Conservation (phyloP, 345 rosid species). For the Turnera subulata region DNA sequence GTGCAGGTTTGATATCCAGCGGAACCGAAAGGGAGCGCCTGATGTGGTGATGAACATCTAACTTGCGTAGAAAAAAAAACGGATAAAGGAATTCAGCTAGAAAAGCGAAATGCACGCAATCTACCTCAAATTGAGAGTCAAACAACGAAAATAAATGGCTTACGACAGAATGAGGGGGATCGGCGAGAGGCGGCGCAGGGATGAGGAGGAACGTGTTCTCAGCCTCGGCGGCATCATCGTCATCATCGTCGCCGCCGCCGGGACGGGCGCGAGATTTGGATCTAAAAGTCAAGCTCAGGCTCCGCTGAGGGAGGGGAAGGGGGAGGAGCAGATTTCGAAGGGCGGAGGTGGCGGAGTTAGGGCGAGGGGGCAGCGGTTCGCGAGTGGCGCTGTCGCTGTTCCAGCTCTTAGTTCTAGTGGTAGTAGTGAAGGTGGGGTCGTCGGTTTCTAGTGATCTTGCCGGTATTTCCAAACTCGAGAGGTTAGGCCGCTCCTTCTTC, state of each 20-base stretch:
- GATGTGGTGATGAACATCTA: conserved; percentile 33
- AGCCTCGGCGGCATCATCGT: conserved; percentile 23
- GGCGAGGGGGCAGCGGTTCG: conserved; percentile 39
- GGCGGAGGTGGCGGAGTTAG: conserved; percentile 43
- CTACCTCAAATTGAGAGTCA: not conserved
- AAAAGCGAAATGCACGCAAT: not conserved
- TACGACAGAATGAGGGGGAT: conserved; percentile 18
- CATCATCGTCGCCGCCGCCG: not conserved
- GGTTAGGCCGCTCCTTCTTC: conserved; percentile 36
- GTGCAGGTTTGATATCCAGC: conserved; percentile 36
- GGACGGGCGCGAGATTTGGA: not conserved
- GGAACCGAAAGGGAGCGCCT: conserved; percentile 53
- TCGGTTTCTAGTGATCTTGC: conserved; percentile 37
- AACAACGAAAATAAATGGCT: not conserved
- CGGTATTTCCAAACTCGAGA: conserved; percentile 49
- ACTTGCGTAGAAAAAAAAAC: conserved; percentile 23
- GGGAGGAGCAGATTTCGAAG: conserved; percentile 39
- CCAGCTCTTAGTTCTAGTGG: too few relatives aligned
- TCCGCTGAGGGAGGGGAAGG: too few relatives aligned
- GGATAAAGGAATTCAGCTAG: not conserved
- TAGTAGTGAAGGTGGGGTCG: conserved; percentile 15
- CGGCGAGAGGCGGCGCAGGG: conserved; percentile 25
- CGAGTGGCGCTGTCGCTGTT: too few relatives aligned
- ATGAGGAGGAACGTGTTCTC: conserved; percentile 39
- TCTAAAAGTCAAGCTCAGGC: not conserved